Conservation (phyloP, 768 basidiomycete species). For the Cystofilobasidium bisporidii region DNA sequence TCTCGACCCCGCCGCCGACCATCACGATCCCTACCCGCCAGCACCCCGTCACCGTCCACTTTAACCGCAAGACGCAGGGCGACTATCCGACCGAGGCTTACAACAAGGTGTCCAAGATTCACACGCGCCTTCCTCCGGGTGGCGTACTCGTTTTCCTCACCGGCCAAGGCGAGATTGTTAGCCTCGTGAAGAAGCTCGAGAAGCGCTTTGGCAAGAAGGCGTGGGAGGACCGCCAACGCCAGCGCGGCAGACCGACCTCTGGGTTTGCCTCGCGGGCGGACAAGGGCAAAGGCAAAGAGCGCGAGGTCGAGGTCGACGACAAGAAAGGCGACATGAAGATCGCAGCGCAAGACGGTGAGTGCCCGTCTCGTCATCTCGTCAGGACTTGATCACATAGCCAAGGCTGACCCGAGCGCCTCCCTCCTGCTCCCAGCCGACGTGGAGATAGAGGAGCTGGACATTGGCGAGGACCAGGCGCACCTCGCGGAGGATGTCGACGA, state of each 20-base stretch:
- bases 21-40: conserved; percentile 83
- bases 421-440: conserved; percentile 36
- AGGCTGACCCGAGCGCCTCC: too few relatives aligned
- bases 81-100: conserved; percentile 88
- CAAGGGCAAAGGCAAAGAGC: conserved; percentile 14
- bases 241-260: neutral
- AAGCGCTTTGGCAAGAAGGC: conserved; percentile 62
- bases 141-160: conserved; percentile 90
- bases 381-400: too few relatives aligned
- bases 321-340: conserved; percentile 28
- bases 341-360: conserved; percentile 20
- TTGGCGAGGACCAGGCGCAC: conserved; percentile 49
- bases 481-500: conserved; percentile 55
- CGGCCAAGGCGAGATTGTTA: conserved; percentile 87
- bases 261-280: neutral
- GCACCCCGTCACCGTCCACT: conserved; percentile 90
- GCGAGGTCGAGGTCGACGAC: conserved; percentile 15
- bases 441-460: conserved; percentile 42
- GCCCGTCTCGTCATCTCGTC: neutral
- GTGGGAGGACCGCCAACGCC: conserved; percentile 48
- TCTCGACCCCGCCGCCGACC: conserved; percentile 75
- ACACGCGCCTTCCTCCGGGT: conserved; percentile 79
- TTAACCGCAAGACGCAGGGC: conserved; percentile 69
- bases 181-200: conserved; percentile 72
- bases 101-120: conserved; percentile 83